These are phyloP conservation scores for Osmanthus fragrans DNA, from an alignment of 257 asterid genomes.

Conservation along the genomic window DNA sequence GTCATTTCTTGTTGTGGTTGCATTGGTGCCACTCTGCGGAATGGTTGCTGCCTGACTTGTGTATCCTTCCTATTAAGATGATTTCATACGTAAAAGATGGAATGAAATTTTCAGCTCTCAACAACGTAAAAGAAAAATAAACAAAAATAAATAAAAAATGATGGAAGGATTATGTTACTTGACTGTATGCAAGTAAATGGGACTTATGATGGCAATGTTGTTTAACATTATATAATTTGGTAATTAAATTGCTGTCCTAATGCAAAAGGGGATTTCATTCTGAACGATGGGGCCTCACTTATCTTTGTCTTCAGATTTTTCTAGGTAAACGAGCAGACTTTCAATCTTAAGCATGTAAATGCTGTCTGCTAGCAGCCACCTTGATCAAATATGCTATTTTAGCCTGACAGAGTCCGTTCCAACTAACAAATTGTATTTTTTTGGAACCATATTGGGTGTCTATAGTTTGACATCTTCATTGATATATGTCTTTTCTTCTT, in stretches of 20 bases:
- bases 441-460: background rate
- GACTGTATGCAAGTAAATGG: no score
- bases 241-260: background rate
- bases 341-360: background rate
- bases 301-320: background rate
- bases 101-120: no score
- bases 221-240: background rate
- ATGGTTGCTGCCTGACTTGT: slow-evolving; percentile 85
- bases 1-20: slow-evolving; percentile 86
- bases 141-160: background rate
- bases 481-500: background rate
- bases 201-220: background rate
- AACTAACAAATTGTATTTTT: background rate
- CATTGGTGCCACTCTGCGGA: slow-evolving; percentile 68
- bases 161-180: background rate
- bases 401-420: background rate
- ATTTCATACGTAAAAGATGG: background rate
- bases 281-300: background rate
- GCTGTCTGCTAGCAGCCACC: background rate
- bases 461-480: background rate
- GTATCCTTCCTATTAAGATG: slow-evolving; percentile 58
- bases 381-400: background rate
- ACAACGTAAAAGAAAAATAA: no score
- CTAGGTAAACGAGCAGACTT: background rate
- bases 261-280: background rate